These are phyloP conservation scores for Komagataea norvegica DNA, from an alignment of 1,139 yeast species.

Conservation along the genomic window DNA sequence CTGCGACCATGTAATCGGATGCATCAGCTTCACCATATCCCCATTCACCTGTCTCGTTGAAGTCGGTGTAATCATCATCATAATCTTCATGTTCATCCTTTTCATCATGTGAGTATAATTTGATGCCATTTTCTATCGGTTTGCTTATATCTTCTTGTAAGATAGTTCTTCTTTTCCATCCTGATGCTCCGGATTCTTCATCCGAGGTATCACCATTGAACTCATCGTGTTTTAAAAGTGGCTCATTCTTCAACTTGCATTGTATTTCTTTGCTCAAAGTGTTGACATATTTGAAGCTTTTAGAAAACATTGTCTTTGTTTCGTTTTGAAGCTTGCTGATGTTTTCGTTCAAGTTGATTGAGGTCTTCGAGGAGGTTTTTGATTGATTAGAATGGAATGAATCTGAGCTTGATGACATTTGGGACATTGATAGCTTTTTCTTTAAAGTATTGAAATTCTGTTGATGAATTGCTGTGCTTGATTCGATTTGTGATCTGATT, in stretches of 20 bases:
- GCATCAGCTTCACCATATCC: conserved; percentile 26
- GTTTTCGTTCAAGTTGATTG: conserved; percentile 9
- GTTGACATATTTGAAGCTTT: conserved; percentile 21
- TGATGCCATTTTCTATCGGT: background rate
- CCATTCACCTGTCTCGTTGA: conserved; percentile 14
- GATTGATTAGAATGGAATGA: conserved; percentile 5
- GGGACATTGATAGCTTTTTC: conserved; percentile 21
- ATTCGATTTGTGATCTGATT: conserved; percentile 10
- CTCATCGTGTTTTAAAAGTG: conserved; percentile 1
- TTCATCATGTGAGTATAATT: background rate
- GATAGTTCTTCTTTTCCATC: conserved; percentile 1
- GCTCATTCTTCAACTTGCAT: conserved; percentile 4
- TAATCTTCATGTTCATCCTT: conserved; percentile 5
- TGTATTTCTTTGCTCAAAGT: conserved; percentile 19
- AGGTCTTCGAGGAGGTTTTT: conserved; percentile 5
- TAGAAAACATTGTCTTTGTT: conserved; percentile 19
- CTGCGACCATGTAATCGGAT: conserved; percentile 24
- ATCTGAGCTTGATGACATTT: conserved; percentile 11
- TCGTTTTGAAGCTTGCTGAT: conserved; percentile 23
- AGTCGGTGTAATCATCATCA: background rate
- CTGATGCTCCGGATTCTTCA: conserved; percentile 6
- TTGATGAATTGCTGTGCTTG: conserved; percentile 9
- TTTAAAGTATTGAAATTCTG: conserved; percentile 19
- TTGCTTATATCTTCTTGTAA: background rate
- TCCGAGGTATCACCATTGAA: conserved; percentile 9